These are phyloP conservation scores for Populus alba DNA, from an alignment of 345 rosid species.

Conservation along the genomic window DNA sequence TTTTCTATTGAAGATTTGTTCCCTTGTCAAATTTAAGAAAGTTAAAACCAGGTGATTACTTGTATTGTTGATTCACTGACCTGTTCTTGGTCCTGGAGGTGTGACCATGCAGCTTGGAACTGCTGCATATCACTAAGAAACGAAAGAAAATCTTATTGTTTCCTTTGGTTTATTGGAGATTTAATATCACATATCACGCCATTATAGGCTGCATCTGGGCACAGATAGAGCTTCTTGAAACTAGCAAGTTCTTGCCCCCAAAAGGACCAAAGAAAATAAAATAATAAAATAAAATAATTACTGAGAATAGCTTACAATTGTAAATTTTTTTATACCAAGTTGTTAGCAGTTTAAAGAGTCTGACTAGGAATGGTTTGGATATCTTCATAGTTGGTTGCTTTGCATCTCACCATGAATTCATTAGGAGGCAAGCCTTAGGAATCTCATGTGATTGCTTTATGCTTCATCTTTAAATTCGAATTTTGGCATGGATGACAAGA, in stretches of 20 bases:
- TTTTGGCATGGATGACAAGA: background rate
- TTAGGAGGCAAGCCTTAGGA: background rate
- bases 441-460: background rate
- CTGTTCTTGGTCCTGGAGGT: background rate
- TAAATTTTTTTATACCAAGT: background rate
- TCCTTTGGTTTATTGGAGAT: background rate
- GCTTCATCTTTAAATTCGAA: background rate
- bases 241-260: background rate
- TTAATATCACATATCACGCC: background rate
- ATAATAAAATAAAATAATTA: background rate
- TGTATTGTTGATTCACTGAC: background rate
- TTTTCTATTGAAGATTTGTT: background rate
- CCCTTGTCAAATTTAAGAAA: background rate
- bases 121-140: background rate
- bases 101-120: background rate
- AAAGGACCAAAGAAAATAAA: background rate
- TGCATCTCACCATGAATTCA: background rate
- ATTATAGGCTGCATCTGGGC: background rate
- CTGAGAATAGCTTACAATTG: background rate
- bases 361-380: background rate
- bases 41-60: background rate
- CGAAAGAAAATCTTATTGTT: background rate
- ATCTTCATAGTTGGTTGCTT: background rate
- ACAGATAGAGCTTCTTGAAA: background rate
- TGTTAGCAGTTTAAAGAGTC: background rate